Evolutionary conservation across 495 filamentous ascomycete species (phyloP).

Genomic region (Aspergillus diversus): DNA sequence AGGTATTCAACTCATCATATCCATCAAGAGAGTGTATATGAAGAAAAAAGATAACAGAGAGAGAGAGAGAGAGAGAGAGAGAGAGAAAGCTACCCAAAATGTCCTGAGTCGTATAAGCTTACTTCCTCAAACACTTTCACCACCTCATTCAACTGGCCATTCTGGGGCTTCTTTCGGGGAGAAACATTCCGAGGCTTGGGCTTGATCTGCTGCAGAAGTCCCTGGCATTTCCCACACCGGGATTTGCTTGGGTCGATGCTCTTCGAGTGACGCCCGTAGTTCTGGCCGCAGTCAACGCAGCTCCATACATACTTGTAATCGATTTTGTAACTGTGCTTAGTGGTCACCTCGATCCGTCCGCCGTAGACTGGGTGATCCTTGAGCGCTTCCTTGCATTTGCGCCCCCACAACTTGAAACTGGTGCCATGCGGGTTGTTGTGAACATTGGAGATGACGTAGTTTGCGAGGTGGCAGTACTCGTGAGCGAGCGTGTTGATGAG

Average conservation of each 20-base stretch:
- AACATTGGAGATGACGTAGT: slow-evolving; percentile 76
- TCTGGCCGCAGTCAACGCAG: slow-evolving; percentile 67
- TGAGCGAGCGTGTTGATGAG: slow-evolving; percentile 87
- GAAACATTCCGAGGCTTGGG: slow-evolving; percentile 66
- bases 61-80: slow-evolving; percentile 13
- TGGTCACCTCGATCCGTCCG: slow-evolving; percentile 73
- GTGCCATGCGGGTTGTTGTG: slow-evolving; percentile 75
- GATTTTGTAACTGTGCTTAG: slow-evolving; percentile 85
- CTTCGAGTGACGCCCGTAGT: slow-evolving; percentile 80
- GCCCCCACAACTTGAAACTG: slow-evolving; percentile 77
- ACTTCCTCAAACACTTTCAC: slow-evolving; percentile 15
- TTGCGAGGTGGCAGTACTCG: slow-evolving; percentile 93
- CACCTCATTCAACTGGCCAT: slow-evolving; percentile 2
- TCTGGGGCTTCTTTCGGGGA: slow-evolving; percentile 56
- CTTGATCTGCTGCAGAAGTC: slow-evolving; percentile 72
- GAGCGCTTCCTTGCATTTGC: slow-evolving; percentile 50
- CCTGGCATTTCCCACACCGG: slow-evolving; percentile 72
- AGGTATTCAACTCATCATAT: too few relatives aligned
- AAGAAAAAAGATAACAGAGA: background rate
- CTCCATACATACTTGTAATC: slow-evolving; percentile 88
- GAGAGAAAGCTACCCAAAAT: background rate
- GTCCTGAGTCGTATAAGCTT: slow-evolving; percentile 7
- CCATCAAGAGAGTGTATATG: background rate
- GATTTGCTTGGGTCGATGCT: slow-evolving; percentile 70
- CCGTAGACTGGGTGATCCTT: slow-evolving; percentile 45